A percentile compares a stretch with the other conserved stretches of the same genome.
These are phyloP conservation scores for Allomyces macrogynus DNA, from an alignment of 192 early-diverging fungal species.

Conservation along the genomic window DNA sequence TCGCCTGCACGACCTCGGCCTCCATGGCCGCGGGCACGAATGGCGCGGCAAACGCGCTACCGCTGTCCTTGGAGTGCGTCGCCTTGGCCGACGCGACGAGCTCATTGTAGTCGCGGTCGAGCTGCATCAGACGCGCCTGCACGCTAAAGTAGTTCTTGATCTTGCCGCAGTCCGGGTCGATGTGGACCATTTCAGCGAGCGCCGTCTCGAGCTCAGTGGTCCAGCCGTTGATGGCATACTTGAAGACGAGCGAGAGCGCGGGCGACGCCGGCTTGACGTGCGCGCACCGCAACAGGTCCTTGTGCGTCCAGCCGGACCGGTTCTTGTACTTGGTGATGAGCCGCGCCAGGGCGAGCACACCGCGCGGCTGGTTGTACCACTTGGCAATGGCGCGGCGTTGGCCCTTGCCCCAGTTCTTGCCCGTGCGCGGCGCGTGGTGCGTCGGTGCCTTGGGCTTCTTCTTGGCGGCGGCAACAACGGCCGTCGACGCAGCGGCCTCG, in stretches of 20 bases:
- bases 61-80: neutral
- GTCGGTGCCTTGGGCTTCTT: no score
- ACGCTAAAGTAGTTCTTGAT: constrained; percentile 1
- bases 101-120: constrained; percentile 4
- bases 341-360: constrained; percentile 6
- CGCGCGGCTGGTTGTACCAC: constrained; percentile 8
- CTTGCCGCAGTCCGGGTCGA: neutral
- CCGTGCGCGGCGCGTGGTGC: no score
- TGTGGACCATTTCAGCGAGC: neutral
- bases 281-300: constrained; percentile 8
- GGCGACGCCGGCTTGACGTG: constrained; percentile 8
- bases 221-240: neutral
- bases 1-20: constrained; percentile 4
- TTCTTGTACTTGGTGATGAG: constrained; percentile 12
- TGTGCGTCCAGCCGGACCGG: constrained; percentile 13
- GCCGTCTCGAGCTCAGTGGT: neutral
- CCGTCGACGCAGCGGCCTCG: neutral
- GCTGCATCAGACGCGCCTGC: constrained; percentile 1
- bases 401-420: constrained; percentile 2
- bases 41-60: neutral
- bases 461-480: no score
- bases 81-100: neutral
- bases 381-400: constrained; percentile 6
- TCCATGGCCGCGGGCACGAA: neutral
- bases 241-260: constrained; percentile 3